A percentile compares a stretch with the other conserved stretches of the same genome.
Evolutionary conservation across 495 filamentous ascomycete species (phyloP).

Genomic region (Daldinia bambusicola): DNA sequence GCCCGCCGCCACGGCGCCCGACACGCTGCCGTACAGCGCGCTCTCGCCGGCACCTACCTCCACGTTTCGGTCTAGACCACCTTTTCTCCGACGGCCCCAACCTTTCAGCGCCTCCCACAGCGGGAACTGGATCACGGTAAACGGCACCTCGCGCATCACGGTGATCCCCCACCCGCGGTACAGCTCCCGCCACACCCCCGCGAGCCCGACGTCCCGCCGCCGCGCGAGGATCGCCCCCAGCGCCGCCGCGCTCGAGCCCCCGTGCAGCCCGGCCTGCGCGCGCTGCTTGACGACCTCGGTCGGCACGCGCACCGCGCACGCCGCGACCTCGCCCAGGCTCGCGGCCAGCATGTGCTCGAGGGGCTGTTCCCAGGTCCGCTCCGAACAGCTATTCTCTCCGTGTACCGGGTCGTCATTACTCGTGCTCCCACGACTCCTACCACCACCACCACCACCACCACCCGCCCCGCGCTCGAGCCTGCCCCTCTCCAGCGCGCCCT

Average conservation of each 20-base stretch:
- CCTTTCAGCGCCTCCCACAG: slow-evolving; percentile 93
- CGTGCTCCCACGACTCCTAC: too few species aligned
- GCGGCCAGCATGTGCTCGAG: slow-evolving; percentile 86
- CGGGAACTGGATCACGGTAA: slow-evolving; percentile 96
- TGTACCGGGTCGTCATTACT: neutral
- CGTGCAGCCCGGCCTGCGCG: slow-evolving; percentile 83
- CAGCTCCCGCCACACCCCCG: slow-evolving; percentile 78
- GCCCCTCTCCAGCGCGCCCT: slow-evolving; percentile 61
- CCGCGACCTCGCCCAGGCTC: slow-evolving; percentile 87
- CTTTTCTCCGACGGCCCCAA: slow-evolving; percentile 54
- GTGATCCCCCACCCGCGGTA: slow-evolving; percentile 93
- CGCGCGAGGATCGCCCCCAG: slow-evolving; percentile 74
- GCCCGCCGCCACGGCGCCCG: slow-evolving; percentile 86
- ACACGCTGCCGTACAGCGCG: slow-evolving; percentile 83
- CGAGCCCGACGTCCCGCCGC: slow-evolving; percentile 54
- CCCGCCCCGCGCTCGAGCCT: neutral
- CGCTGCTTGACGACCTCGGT: slow-evolving; percentile 98
- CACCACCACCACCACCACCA: neutral
- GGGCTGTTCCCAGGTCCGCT: slow-evolving; percentile 31
- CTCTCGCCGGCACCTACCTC: slow-evolving; percentile 79
- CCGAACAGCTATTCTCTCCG: neutral
- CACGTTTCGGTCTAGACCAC: slow-evolving; percentile 10
- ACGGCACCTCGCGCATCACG: slow-evolving; percentile 94
- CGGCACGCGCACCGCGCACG: slow-evolving; percentile 90
- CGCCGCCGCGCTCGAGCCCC: slow-evolving; percentile 66